Evolutionary conservation across 768 basidiomycete genomes (phyloP), one percentile per base, ranked within the genome.

Genomic region (Galerina sulciceps): DNA sequence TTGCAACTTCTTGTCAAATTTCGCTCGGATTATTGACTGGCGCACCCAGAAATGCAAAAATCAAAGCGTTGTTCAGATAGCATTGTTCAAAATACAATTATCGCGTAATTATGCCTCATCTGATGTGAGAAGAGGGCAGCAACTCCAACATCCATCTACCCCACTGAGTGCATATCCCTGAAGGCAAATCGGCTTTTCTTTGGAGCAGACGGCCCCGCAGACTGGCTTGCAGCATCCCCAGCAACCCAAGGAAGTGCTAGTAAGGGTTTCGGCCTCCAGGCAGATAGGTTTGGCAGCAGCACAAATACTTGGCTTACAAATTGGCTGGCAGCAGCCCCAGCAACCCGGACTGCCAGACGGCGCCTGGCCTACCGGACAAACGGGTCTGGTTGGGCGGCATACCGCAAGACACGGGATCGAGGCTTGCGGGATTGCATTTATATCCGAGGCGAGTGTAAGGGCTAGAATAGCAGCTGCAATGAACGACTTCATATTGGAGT

Each of bases 281-380:
- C 57, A 58, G 8, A 53, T 46, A 20, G 57, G 57, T n/a, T 10
- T 13, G 37, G 31, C 26, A 9, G 57, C 37, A 34, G 52, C 35
- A 26, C 57, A 58, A 13, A 58, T 45, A 15, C 34, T 43, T 41
- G 26, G 26, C 26, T 45, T 55, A 20, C 48, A 55, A 18, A 58
- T 36, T 18, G 61, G 62, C 18, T 36, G 22, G 48, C 63, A 60
- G 38, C 63, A 60, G 8, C 63, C 59, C 63, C 63, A 65, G 36
- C 60, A 61, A 14, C 57, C 57, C 14, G 53, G 57, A 9, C 43
- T 37, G 1, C 58, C 62, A 1, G 55, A 41, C 6, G 62, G 36
- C 9, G 45, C 40, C 37, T 63, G 41, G 26, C 55, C 62, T 18
- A 26, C 54, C 20, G 49, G 42, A 20, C 61, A 62, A n/a, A 52